Evolutionary conservation across 2,329 filamentous ascomycete species (phyloP).

Genomic region (Cladophialophora yegresii): DNA sequence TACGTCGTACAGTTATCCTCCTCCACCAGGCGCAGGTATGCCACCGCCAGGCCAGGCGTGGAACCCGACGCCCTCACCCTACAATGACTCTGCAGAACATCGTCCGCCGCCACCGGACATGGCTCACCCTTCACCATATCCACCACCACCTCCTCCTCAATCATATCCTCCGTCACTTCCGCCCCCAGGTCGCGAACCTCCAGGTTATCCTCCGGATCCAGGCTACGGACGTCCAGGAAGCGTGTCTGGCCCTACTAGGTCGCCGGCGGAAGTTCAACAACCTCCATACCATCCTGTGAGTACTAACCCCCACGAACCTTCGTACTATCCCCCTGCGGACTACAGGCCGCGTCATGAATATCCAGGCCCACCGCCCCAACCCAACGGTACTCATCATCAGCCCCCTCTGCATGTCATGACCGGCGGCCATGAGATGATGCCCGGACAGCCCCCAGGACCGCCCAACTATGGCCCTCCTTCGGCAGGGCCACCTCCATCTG

Average conservation of each 20-base stretch:
- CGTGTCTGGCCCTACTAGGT: constrained; percentile 34
- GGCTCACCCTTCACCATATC: constrained; percentile 28
- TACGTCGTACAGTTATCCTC: constrained; percentile 35
- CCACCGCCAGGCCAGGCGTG: constrained; percentile 32
- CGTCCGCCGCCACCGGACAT: constrained; percentile 32
- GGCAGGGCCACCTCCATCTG: constrained; percentile 29
- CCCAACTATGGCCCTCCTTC: constrained; percentile 33
- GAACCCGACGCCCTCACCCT: constrained; percentile 35
- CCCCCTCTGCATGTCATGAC: constrained; percentile 34
- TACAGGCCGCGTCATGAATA: constrained; percentile 35
- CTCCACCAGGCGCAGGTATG: constrained; percentile 29
- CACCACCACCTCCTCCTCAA: constrained; percentile 18
- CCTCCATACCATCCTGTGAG: constrained; percentile 33
- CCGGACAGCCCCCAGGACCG: constrained; percentile 26
- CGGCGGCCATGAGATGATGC: constrained; percentile 36
- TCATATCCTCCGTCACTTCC: constrained; percentile 28
- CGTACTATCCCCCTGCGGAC: constrained; percentile 34
- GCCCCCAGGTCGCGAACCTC: constrained; percentile 28
- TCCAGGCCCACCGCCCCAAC: constrained; percentile 30
- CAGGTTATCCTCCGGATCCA: constrained; percentile 34
- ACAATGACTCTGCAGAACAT: constrained; percentile 34
- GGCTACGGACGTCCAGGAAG: constrained; percentile 36
- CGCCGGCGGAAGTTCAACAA: constrained; percentile 34
- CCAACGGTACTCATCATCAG: constrained; percentile 33
- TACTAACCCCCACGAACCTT: constrained; percentile 30